A percentile compares a stretch with the other conserved stretches of the same genome.
These are phyloP conservation scores for Thinopyrum elongatum DNA, from an alignment of 176 grass and related monocot genomes.

Conservation along the genomic window DNA sequence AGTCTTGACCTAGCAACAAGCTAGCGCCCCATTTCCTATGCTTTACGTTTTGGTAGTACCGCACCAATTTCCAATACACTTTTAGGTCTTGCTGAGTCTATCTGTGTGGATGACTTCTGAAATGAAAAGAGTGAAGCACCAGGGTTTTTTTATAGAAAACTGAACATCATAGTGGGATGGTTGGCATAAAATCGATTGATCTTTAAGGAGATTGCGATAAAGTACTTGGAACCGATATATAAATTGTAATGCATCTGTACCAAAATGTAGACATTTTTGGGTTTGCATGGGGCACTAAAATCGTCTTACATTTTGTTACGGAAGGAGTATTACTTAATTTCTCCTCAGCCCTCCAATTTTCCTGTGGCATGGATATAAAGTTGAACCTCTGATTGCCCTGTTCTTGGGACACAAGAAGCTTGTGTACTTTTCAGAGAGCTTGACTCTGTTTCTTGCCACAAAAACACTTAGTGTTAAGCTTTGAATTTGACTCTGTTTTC, in stretches of 20 bases:
- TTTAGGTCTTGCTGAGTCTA: background rate
- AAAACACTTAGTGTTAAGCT: background rate
- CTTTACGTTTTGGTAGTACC: background rate
- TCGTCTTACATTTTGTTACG: too few relatives aligned
- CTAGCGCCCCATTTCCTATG: background rate
- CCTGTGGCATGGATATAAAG: background rate
- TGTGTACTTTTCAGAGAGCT: background rate
- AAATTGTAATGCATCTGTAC: too few relatives aligned
- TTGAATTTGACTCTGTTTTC: background rate
- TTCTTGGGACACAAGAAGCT: constrained; percentile 6
- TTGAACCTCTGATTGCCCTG: background rate
- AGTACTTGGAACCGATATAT: background rate
- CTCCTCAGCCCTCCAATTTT: background rate
- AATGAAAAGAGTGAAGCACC: constrained; percentile 2
- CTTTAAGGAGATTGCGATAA: background rate
- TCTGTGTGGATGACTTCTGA: background rate
- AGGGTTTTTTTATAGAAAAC: background rate
- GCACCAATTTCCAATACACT: constrained; percentile 13
- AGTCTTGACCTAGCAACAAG: constrained; percentile 15
- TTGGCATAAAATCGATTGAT: background rate
- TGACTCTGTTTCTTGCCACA: background rate
- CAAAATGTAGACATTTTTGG: too few relatives aligned
- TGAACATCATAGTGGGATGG: background rate
- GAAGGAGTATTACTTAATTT: background rate
- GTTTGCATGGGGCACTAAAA: too few relatives aligned